phyloP scores from a whole-genome alignment of 2,329 filamentous ascomycete genomes.

The Aureobasidium zeae region DNA sequence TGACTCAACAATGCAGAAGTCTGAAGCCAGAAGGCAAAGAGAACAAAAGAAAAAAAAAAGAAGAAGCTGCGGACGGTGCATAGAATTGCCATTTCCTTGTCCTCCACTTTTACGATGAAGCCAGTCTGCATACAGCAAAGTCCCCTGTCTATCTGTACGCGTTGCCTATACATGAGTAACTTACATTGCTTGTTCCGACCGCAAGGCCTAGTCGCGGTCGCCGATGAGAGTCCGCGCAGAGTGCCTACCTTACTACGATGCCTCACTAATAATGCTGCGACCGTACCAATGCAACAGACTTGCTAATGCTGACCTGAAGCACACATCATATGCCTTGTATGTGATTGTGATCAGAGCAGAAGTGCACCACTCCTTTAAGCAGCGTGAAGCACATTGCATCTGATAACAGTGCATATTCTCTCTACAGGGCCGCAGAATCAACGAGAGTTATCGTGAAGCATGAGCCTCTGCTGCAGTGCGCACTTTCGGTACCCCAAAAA shows the following conservation, averaged over 20 bases:
- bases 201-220: conserved; percentile 1
- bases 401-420: conserved; percentile 2
- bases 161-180: conserved; percentile 4
- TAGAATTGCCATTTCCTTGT: conserved; percentile 5
- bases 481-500: conserved; percentile 2
- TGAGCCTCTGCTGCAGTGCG: neutral
- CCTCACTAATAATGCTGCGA: conserved; percentile 2
- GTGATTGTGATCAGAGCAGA: conserved; percentile 7
- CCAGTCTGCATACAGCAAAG: conserved; percentile 13
- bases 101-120: conserved; percentile 16
- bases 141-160: conserved; percentile 16
- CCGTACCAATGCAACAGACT: conserved; percentile 1
- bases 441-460: conserved; percentile 1
- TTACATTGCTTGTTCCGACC: neutral
- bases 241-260: too few relatives aligned
- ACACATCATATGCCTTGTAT: conserved; percentile 2
- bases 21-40: too few relatives aligned
- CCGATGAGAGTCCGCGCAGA: conserved; percentile 6
- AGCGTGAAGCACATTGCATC: conserved; percentile 6
- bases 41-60: too few relatives aligned
- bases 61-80: conserved; percentile 15
- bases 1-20: conserved; percentile 13
- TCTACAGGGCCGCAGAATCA: conserved; percentile 8
- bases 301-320: conserved; percentile 7
- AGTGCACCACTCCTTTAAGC: neutral